Conservation (phyloP, 805 yeast genomes). For the Lipomyces sp. region DNA sequence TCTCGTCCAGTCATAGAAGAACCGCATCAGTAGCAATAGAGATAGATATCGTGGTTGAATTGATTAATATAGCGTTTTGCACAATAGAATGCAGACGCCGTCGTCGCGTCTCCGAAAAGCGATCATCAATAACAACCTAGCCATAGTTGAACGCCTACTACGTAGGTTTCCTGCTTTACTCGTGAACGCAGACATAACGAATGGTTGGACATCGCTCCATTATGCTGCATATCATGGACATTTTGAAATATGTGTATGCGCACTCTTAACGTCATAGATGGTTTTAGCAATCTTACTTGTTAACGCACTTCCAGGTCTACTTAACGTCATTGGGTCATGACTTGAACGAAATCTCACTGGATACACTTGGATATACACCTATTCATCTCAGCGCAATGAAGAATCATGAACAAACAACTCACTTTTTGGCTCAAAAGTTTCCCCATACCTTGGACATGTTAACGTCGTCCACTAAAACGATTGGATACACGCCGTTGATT, state of each 20-base stretch:
- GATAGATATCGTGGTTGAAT: not conserved
- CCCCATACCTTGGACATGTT: conserved; percentile 62
- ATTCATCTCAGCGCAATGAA: conserved; percentile 70
- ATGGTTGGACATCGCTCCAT: conserved; percentile 85
- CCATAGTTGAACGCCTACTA: conserved; percentile 68
- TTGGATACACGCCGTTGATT: conserved; percentile 54
- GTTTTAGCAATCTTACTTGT: not conserved
- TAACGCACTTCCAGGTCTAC: conserved; percentile 33
- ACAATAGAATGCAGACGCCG: conserved; percentile 61
- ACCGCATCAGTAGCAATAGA: too few relatives aligned
- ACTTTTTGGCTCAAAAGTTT: conserved; percentile 69
- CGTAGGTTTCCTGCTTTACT: conserved; percentile 69
- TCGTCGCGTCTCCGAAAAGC: conserved; percentile 70
- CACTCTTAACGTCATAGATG: conserved; percentile 40
- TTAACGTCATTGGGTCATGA: conserved; percentile 64
- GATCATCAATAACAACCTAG: conserved; percentile 62
- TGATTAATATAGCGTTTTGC: not conserved
- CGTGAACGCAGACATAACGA: conserved; percentile 61
- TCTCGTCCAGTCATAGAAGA: too few relatives aligned
- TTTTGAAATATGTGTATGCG: conserved; percentile 61
- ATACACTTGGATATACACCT: conserved; percentile 65
- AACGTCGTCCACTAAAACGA: conserved; percentile 53
- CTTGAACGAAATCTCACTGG: conserved; percentile 52
- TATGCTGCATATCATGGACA: conserved; percentile 78
- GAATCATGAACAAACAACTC: conserved; percentile 74